phyloP scores from a whole-genome alignment of 2,329 filamentous ascomycete species.

The Didymella sp. region DNA sequence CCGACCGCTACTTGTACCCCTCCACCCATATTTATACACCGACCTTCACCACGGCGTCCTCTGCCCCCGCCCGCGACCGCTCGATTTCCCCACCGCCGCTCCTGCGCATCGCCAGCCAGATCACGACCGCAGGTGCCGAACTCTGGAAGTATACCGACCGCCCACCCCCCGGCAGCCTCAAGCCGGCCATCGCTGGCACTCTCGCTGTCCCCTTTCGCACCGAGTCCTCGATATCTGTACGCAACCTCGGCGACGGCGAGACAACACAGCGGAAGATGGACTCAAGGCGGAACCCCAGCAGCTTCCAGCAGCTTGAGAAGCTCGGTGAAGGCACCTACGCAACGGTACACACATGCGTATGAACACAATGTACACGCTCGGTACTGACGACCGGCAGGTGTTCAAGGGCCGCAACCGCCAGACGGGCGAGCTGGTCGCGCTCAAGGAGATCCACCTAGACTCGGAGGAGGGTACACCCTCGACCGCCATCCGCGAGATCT shows the following conservation, averaged over 20 bases:
- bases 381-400: slow-evolving; percentile 66
- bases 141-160: slow-evolving; percentile 58
- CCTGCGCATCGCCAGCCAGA: slow-evolving; percentile 53
- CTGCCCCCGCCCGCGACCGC: slow-evolving; percentile 29
- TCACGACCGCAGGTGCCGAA: slow-evolving; percentile 58
- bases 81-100: slow-evolving; percentile 37
- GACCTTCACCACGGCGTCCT: slow-evolving; percentile 31
- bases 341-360: slow-evolving; percentile 67
- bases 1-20: slow-evolving; percentile 11
- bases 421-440: slow-evolving; percentile 92
- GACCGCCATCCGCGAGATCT: slow-evolving; percentile 97
- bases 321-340: slow-evolving; percentile 98
- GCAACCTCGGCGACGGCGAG: slow-evolving; percentile 53
- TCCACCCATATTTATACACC: slow-evolving; percentile 7
- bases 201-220: slow-evolving; percentile 56
- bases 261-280: slow-evolving; percentile 69
- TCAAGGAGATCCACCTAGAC: slow-evolving; percentile 99
- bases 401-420: slow-evolving; percentile 98
- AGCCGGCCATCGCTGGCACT: slow-evolving; percentile 58
- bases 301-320: slow-evolving; percentile 98
- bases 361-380: neutral
- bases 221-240: slow-evolving; percentile 60
- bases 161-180: slow-evolving; percentile 54
- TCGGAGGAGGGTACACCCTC: slow-evolving; percentile 97
- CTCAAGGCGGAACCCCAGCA: slow-evolving; percentile 89